phyloP scores from a whole-genome alignment of 768 basidiomycete genomes.

The Jaapia argillacea region DNA sequence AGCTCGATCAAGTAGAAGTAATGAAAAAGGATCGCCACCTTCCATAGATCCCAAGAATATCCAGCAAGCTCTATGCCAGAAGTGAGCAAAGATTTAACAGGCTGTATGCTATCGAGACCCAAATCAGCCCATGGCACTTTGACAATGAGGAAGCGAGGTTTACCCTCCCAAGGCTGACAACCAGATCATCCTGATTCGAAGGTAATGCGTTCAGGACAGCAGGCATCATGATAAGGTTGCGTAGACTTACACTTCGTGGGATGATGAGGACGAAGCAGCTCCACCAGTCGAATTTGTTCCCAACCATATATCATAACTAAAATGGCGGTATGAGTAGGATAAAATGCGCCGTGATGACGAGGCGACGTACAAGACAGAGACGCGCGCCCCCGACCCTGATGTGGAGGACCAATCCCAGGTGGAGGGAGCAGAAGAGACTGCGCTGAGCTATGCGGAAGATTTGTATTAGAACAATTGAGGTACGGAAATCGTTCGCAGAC shows the following conservation, averaged over 20 bases:
- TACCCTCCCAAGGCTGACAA: neutral
- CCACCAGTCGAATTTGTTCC: slow-evolving; percentile 7
- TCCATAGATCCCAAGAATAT: slow-evolving; percentile 12
- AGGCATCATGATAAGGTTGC: neutral
- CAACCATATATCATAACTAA: slow-evolving; percentile 9
- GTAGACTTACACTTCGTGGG: slow-evolving; percentile 10
- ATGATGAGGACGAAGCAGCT: slow-evolving; percentile 7
- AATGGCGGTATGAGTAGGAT: neutral
- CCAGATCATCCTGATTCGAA: neutral
- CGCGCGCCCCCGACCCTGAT: slow-evolving; percentile 9
- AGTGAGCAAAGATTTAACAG: slow-evolving; percentile 10
- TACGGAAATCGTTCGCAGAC: no score
- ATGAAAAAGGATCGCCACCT: no score
- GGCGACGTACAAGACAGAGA: slow-evolving; percentile 10
- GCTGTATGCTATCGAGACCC: slow-evolving; percentile 5
- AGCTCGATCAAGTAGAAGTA: no score
- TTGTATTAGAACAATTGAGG: no score
- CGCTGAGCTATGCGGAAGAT: no score
- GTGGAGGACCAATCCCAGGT: slow-evolving; percentile 10
- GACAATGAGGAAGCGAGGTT: no score
- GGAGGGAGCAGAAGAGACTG: slow-evolving; percentile 4
- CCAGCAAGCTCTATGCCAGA: slow-evolving; percentile 4
- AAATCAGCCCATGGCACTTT: no score
- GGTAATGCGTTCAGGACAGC: no score
- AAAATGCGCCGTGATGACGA: neutral